Percentiles rank a stretch among this genome's conserved stretches.
These are phyloP conservation scores for Cytospora paraplurivora DNA, from an alignment of 2,329 filamentous ascomycete species.

Conservation along the genomic window DNA sequence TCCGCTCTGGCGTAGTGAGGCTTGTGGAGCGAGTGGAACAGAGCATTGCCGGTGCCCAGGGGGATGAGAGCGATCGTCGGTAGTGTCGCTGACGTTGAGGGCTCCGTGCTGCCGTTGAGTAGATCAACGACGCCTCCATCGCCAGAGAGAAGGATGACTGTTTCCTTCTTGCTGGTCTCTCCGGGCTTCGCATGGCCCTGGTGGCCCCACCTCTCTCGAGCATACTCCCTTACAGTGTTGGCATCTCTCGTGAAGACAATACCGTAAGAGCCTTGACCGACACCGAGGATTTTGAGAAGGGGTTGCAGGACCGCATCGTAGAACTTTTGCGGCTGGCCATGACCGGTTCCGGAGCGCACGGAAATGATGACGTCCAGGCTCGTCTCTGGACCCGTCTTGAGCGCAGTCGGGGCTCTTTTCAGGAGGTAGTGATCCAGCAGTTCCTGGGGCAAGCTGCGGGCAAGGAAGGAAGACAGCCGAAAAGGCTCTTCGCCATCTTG, in stretches of 20 bases:
- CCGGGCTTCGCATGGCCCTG: constrained; percentile 48
- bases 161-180: constrained; percentile 42
- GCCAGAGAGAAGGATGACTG: constrained; percentile 78
- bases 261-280: constrained; percentile 48
- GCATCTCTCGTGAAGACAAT: constrained; percentile 62
- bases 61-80: constrained; percentile 59
- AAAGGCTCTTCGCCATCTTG: constrained; percentile 34
- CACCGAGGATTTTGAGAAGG: constrained; percentile 51
- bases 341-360: constrained; percentile 63
- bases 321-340: constrained; percentile 56
- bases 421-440: constrained; percentile 44
- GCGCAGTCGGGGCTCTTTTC: constrained; percentile 40
- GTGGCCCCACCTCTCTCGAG: constrained; percentile 43
- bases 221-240: constrained; percentile 66
- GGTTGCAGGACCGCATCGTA: constrained; percentile 59
- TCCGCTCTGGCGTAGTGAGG: constrained; percentile 49
- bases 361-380: constrained; percentile 68
- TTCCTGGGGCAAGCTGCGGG: constrained; percentile 40
- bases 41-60: constrained; percentile 66
- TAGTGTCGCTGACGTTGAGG: constrained; percentile 28
- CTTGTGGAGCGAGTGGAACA: constrained; percentile 64
- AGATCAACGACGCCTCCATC: constrained; percentile 86
- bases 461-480: constrained; percentile 36
- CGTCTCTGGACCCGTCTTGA: constrained; percentile 30
- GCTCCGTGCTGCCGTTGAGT: constrained; percentile 61